Evolutionary conservation across 352 stramenopile genomes (phyloP), one percentile per base, ranked within the genome.

Genomic region (Globisporangium nagaii): DNA sequence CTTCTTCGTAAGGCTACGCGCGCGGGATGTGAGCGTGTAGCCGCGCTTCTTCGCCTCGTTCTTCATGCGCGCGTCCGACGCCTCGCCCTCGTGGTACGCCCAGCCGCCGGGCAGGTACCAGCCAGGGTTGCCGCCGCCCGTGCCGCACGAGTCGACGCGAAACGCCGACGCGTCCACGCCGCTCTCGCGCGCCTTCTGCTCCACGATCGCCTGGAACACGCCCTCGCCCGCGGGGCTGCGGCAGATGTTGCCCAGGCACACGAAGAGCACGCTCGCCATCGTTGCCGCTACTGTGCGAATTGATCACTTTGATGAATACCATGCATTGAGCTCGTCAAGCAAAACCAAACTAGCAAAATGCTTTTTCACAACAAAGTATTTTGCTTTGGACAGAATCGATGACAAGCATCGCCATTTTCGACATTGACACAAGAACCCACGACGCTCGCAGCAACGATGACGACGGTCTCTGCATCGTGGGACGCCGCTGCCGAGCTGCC

Each of bases 201-300:
- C 70, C 35, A 92, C 81, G 20, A 96, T 78, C n/a, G 70, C 70
- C 55, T 90, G 88, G 60, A 96, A 85, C 36, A 96, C 79, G 8
- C 74, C 86, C 53, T 96, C 88, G 30, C 75, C 88, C 25, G 81
- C 66, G 7, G 84, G 82, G 51, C 79, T 93, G 32, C 88, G 84
- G 68, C 86, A 95, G 52, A 96, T 96, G 45, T 96, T 96, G 39
- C 88, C 88, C 35, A 96, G 69, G 57, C 88, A 96, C 49, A 96
- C 84, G 50, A 96, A 96, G 58, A 96, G 44, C 51, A 96, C 85
- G 45, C 72, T 80, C 59, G 68, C 62, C 74, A 85, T 86, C n/a
- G 44, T 25, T 49, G 34, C 13, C n/a, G n/a, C n/a, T n/a, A n/a
- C n/a, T n/a, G 12, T 34, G 8, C n/a, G 22, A 22, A 3, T 7